Evolutionary conservation across 1,139 yeast species (phyloP).

Genomic region (Suhomyces ambrosiae): DNA sequence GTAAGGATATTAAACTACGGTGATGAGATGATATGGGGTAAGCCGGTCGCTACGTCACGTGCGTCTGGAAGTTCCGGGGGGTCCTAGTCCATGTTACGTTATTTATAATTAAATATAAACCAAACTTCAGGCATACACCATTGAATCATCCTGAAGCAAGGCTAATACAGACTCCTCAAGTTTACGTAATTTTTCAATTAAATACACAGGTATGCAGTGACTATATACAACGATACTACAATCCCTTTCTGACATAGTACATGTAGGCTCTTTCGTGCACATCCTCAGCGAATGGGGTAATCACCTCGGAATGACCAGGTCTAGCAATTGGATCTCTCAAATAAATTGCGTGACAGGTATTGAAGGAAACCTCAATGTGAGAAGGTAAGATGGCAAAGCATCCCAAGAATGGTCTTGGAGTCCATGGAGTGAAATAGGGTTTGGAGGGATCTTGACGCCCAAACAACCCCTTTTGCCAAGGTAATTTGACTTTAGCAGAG

Average conservation of each 20-base stretch:
- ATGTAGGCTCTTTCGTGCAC: constrained; percentile 94
- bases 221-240: constrained; percentile 33
- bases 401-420: constrained; percentile 89
- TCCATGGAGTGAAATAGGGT: constrained; percentile 95
- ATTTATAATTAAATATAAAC: too few relatives aligned
- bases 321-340: constrained; percentile 96
- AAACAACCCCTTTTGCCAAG: constrained; percentile 76
- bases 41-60: too few relatives aligned
- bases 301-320: constrained; percentile 95
- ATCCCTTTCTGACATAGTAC: constrained; percentile 85
- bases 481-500: constrained; percentile 53
- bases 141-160: too few relatives aligned
- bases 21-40: neutral
- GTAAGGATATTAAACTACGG: too few relatives aligned
- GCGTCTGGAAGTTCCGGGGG: too few relatives aligned
- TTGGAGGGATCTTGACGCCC: constrained; percentile 79
- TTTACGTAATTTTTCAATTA: too few relatives aligned
- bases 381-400: constrained; percentile 92
- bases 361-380: constrained; percentile 86
- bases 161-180: too few relatives aligned
- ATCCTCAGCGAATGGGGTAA: constrained; percentile 81
- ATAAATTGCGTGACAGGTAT: constrained; percentile 93
- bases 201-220: constrained; percentile 7
- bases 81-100: too few relatives aligned
- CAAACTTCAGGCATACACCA: too few relatives aligned